Conservation (phyloP, 352 stramenopile species). For the Lagenidium giganteum region DNA sequence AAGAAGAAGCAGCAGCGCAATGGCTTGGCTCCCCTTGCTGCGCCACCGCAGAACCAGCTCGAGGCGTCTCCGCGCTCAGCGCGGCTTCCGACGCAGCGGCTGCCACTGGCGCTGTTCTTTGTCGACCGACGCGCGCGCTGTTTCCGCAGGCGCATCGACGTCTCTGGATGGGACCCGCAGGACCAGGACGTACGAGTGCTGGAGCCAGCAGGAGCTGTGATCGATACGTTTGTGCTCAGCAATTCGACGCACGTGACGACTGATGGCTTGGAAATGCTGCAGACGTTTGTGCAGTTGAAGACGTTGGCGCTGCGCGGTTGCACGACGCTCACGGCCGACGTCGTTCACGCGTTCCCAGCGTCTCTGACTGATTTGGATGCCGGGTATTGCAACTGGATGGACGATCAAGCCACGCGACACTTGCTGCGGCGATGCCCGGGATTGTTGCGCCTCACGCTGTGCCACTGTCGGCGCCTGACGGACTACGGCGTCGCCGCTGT, state of each 20-base stretch:
- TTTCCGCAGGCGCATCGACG: conserved; percentile 37
- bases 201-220: conserved; percentile 16
- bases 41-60: no score
- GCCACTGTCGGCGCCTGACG: conserved; percentile 48
- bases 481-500: conserved; percentile 68
- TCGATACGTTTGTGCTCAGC: conserved; percentile 18
- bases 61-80: neutral
- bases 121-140: conserved; percentile 20
- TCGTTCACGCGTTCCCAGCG: conserved; percentile 11
- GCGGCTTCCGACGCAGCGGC: neutral
- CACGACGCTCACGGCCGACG: conserved; percentile 7
- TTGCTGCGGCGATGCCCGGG: conserved; percentile 30
- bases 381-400: conserved; percentile 64
- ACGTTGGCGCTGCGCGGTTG: conserved; percentile 19
- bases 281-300: conserved; percentile 3
- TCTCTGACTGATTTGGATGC: conserved; percentile 42
- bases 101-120: conserved; percentile 38
- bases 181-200: conserved; percentile 36
- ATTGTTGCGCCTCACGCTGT: conserved; percentile 29
- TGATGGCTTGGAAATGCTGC: conserved; percentile 4
- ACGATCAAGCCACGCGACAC: conserved; percentile 39
- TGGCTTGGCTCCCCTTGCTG: no score
- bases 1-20: no score
- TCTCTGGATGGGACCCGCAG: conserved; percentile 45
- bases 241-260: conserved; percentile 18